Base-by-base conservation (phyloP, 1,139 yeast species). In the Wickerhamomyces sp. region DNA sequence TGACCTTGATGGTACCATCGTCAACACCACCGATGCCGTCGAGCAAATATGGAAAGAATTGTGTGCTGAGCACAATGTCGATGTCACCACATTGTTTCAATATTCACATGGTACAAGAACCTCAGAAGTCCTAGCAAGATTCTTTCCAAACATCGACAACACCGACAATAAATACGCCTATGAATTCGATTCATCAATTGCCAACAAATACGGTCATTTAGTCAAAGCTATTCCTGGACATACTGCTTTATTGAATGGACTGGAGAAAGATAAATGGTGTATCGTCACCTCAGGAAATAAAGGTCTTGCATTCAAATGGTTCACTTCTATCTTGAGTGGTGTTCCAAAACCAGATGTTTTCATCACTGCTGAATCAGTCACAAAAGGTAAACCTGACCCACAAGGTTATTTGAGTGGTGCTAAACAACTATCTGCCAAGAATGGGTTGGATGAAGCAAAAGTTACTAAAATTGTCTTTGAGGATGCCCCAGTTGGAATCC, bases 401-500 rank as follows among this genome's bases (percentile, higher is more conserved):
- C 80, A 81, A 71, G 94, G 95, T 45, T 87, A 87, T 34, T 31
- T 54, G 23, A 52, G 41, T 41, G 62, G 62, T 45, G 57, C 75
- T 70, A 75, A 64, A 65, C 70, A 58, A 87, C 86, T 55, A 77
- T 86, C 71, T 66, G 76, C 60, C 69, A 78, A 49, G 71, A 81
- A 58, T 80, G 83, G 37, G 72, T 69, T 66, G 6, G 75, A 78
- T 55, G 62, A 67, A 49, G 65, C 61, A 44, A 66, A 65, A 51
- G 65, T 56, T 50, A 72, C 73, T 61, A 83, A 76, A 53, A 78
- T 85, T 41, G 95, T 87, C 27, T 85, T 85, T 61, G 95, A 86
- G 69, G 95, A 86, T 63, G 94, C 95, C 42, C 93, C 93, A 43
- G 93, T 91, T 42, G 95, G 95, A 64, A 82, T 87, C 55, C 71